These are phyloP conservation scores for Hortaea werneckii DNA, from an alignment of 2,329 filamentous ascomycete species.

Conservation along the genomic window DNA sequence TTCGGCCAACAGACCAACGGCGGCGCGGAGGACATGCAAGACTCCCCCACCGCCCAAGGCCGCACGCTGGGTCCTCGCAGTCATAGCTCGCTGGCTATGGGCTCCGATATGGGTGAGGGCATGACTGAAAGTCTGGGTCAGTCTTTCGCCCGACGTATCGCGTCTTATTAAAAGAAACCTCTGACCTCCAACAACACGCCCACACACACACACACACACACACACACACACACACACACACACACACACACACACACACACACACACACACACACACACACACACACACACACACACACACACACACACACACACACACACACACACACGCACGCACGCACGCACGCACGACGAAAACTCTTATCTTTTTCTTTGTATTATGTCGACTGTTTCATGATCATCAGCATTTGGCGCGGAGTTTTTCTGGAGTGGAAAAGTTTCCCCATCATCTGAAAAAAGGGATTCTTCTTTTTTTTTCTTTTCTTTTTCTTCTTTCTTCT, in stretches of 20 bases:
- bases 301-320: no score
- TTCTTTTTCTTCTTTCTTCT: no score
- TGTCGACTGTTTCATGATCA: neutral
- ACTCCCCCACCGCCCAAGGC: slow-evolving; percentile 47
- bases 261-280: no score
- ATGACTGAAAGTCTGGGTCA: slow-evolving; percentile 12
- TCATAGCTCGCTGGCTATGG: slow-evolving; percentile 22
- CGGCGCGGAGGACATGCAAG: slow-evolving; percentile 41
- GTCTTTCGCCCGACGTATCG: slow-evolving; percentile 25
- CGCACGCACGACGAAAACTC: neutral
- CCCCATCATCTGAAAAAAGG: neutral
- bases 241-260: no score
- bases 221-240: no score
- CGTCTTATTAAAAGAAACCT: slow-evolving; percentile 22
- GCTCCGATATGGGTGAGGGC: slow-evolving; percentile 20
- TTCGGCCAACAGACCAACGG: slow-evolving; percentile 61
- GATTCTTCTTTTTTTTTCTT: neutral
- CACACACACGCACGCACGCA: no score
- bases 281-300: no score
- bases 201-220: no score
- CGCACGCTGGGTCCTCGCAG: slow-evolving; percentile 19
- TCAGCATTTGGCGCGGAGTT: neutral
- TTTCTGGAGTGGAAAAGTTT: neutral
- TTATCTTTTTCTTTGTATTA: slow-evolving; percentile 4
- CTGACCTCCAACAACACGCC: neutral